Evolutionary conservation across 139 green algal genomes (phyloP).

Genomic region (Chlorokybus atmophyticus): DNA sequence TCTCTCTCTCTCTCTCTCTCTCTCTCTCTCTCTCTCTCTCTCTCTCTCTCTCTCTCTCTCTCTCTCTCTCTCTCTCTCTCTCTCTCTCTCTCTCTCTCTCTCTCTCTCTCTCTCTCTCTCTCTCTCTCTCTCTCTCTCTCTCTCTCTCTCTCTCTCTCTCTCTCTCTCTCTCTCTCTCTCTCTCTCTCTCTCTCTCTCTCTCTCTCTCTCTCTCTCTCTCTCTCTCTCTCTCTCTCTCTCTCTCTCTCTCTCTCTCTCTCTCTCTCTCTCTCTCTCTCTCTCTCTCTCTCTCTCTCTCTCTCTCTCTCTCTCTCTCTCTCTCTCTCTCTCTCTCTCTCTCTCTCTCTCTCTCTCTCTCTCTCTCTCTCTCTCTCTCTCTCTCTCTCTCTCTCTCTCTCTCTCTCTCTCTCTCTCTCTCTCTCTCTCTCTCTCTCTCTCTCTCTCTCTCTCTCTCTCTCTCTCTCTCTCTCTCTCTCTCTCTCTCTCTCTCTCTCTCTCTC

Average conservation of each 20-base stretch:
- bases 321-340: not conserved
- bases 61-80: not conserved
- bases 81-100: not conserved
- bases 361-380: not conserved
- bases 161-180: not conserved
- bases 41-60: constrained; percentile 3
- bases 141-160: not conserved
- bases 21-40: constrained; percentile 3
- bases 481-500: too few species aligned
- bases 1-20: constrained; percentile 3
- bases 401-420: not conserved
- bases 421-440: not conserved
- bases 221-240: not conserved
- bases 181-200: not conserved
- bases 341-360: not conserved
- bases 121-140: not conserved
- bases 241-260: not conserved
- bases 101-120: not conserved
- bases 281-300: not conserved
- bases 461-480: not conserved
- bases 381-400: not conserved
- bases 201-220: not conserved
- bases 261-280: not conserved
- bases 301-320: not conserved
- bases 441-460: not conserved